Conservation (phyloP, 768 basidiomycete species). For the Serendipita indica region DNA sequence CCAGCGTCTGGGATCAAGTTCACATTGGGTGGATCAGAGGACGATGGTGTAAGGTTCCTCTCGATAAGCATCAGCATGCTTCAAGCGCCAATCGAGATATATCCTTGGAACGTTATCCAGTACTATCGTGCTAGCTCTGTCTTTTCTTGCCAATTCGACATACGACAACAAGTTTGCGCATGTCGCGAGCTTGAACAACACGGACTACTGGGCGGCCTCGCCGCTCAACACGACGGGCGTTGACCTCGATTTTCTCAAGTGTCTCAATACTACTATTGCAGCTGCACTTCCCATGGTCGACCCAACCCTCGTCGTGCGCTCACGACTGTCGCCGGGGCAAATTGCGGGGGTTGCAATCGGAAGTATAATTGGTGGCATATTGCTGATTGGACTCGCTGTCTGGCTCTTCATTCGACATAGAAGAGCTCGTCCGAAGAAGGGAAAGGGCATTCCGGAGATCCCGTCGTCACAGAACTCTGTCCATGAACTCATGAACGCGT, state of each 20-base stretch:
- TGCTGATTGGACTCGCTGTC: too few relatives aligned
- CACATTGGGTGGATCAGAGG: not conserved
- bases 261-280: not conserved
- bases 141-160: not conserved
- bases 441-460: too few relatives aligned
- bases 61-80: not conserved
- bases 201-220: not conserved
- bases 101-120: slow-evolving; percentile 3
- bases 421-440: too few relatives aligned
- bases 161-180: slow-evolving; percentile 2
- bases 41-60: not conserved
- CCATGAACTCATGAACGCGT: not conserved
- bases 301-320: not conserved
- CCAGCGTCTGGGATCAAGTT: not conserved
- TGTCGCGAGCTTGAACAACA: not conserved
- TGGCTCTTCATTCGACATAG: too few relatives aligned
- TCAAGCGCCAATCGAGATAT: not conserved
- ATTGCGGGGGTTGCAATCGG: not conserved
- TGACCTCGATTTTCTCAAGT: not conserved
- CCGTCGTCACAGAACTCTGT: not conserved
- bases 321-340: not conserved
- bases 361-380: too few relatives aligned
- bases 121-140: not conserved
- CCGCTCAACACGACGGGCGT: not conserved
- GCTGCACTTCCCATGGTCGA: not conserved